Base-by-base conservation (phyloP, 2,329 filamentous ascomycete species). In the Aspergillus pseudoglaucus region DNA sequence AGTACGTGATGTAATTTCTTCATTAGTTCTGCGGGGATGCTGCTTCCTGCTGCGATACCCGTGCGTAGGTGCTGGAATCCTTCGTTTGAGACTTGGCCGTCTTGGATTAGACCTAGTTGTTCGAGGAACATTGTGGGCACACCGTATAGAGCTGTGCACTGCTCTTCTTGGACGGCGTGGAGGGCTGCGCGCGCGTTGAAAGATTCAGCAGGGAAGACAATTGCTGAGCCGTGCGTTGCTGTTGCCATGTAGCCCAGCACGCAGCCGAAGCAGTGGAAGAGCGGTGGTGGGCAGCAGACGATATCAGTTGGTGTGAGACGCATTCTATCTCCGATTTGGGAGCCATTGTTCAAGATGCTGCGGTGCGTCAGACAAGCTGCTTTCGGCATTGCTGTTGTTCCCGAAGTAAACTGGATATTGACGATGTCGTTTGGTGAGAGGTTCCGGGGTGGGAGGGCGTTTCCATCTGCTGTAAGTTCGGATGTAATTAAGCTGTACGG, bases 161-260 rank as follows among this genome's bases (percentile, higher is more conserved):
- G 73, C 61, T 85, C 78, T 54, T 83, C 79, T 57, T 81, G 80
- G 0, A 87, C 78, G 1, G 81, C 74, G 48, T 75, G 71, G 0
- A 96, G 75, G 0, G 86, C 79, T 1, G 88, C 87, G 2, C 75
- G 67, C 0, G 91, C 87, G 61, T 95, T 84, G 70, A 97, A 97
- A 0, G 88, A 87, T 58, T 94, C 90, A 7, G 82, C 81, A 0
- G 91, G 88, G 60, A 96, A 90, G 3, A 96, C 80, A 53, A 97
- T 88, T 14, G 84, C 76, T 0, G 88, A 82, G 48, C 90, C 78
- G 49, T 87, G 83, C 0, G 90, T 95, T 0, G 87, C 90, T 0
- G 89, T 93, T 0, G 93, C 91, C 88, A 96, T 94, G 71, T 93
- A 94, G n/a, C 93, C 91, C 1, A 97, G 75, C 6, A 96, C 85